Evolutionary conservation across 306 rosid species (phyloP), one percentile per base, ranked within the genome.

Genomic region (Rubus parviflorus): DNA sequence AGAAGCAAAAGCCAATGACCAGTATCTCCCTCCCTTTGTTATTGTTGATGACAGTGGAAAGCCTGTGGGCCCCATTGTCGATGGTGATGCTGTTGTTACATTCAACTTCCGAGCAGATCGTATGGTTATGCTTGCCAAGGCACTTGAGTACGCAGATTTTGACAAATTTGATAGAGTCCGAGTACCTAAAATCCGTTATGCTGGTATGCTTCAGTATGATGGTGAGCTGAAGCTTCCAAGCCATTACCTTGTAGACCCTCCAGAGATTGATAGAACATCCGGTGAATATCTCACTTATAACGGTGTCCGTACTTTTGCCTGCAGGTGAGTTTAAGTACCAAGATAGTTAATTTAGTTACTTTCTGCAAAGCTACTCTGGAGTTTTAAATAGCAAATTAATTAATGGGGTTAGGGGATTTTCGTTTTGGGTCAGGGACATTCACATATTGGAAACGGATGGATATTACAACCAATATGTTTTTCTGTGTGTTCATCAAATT

Each of bases 71-170:
- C 99, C 99, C 0, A 91, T 96, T 45, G 88, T 91, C 22, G 99
- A 96, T 86, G 99, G 99, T 14, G 99, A 96, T 88, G 99, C 98
- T 54, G 99, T 96, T 70, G 96, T 96, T 66, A 96, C 99, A 72
- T 23, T 96, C 81, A 96, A 96, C 84, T 96, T 92, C 84, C 90
- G 99, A 10, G 99, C 97, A 13, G 99, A 95, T 81, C 93, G 99
- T 38, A 96, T 96, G 99, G 84, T 73, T 77, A 96, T 96, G 99
- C n/a, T 88, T 83, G 98, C 99, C 5, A 92, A 96, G 90, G 85
- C 99, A 35, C 91, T 96, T 81, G 99, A 96, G 73, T 91, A 96
- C 65, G 94, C 84, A 80, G 74, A 91, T 25, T 96, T 96, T 81
- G 97, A 92, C 85, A 96, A 92, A 70, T 92, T 96, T 63, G 99